A percentile compares a stretch with the other conserved stretches of the same genome.
phyloP scores from a whole-genome alignment of 352 stramenopile genomes.

The Phytophthora agathidicida region DNA sequence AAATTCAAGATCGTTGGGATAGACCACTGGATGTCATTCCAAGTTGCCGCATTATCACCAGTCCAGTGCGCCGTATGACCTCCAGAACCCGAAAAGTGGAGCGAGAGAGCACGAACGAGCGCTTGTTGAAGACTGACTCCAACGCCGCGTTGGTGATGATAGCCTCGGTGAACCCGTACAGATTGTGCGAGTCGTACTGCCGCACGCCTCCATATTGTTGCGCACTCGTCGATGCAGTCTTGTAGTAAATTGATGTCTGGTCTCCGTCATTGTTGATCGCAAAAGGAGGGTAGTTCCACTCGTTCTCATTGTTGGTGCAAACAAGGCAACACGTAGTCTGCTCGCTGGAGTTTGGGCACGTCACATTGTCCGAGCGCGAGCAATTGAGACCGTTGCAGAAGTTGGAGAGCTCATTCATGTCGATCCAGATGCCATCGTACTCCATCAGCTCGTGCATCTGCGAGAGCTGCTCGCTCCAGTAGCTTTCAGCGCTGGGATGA shows the following conservation, averaged over 20 bases:
- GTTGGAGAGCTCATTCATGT: conserved; percentile 1
- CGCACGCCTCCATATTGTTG: background rate
- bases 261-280: background rate
- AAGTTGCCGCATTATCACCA: background rate
- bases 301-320: background rate
- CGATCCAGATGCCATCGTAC: conserved; percentile 83
- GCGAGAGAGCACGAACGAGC: background rate
- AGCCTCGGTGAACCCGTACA: background rate
- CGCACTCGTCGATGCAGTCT: background rate
- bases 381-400: background rate
- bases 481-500: conserved; percentile 62
- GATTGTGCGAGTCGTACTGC: background rate
- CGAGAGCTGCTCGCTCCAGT: conserved; percentile 70
- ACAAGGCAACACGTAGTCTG: background rate
- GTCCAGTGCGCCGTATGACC: too few species aligned
- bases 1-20: conserved; percentile 1
- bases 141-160: background rate
- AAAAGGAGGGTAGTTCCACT: background rate
- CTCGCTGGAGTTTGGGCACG: background rate
- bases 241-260: background rate
- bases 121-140: background rate
- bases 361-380: background rate
- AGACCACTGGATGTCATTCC: background rate
- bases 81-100: background rate
- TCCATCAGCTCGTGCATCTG: conserved; percentile 55